Evolutionary conservation across 1,284 basidiomycete species (phyloP).

Genomic region (Rhodotorula sp.): DNA sequence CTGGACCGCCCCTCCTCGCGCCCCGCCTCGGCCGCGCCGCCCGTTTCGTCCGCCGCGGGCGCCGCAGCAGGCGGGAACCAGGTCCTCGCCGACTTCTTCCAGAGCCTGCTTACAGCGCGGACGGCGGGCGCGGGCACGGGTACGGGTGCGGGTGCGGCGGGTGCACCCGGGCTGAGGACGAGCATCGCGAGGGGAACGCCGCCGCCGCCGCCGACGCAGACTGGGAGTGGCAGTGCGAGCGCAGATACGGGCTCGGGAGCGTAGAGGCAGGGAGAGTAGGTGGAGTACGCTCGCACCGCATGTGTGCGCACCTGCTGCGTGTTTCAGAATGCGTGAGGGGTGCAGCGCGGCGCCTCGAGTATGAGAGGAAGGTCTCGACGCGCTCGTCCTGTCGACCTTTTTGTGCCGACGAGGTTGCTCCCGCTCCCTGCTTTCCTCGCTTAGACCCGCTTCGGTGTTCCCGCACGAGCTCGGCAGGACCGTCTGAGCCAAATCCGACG

Average conservation of each 20-base stretch:
- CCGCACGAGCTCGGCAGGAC: too few species aligned
- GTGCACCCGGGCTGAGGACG: not conserved
- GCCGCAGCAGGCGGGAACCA: conserved; percentile 58
- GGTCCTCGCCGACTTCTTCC: conserved; percentile 82
- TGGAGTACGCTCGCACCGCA: not conserved
- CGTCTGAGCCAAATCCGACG: too few species aligned
- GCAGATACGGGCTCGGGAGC: not conserved
- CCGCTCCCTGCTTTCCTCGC: too few species aligned
- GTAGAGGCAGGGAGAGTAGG: not conserved
- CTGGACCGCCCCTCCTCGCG: not conserved
- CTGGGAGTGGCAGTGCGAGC: not conserved
- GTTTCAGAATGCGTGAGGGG: too few species aligned
- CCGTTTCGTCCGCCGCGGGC: conserved; percentile 45
- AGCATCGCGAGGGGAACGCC: not conserved
- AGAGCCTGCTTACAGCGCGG: conserved; percentile 62
- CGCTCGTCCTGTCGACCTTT: too few species aligned
- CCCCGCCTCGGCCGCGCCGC: not conserved
- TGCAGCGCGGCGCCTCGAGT: too few species aligned
- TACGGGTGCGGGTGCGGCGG: not conserved
- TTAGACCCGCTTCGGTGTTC: too few species aligned
- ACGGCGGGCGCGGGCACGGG: not conserved
- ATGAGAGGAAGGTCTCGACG: too few species aligned
- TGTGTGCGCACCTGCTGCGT: too few species aligned
- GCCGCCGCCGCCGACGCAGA: not conserved
- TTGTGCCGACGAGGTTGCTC: too few species aligned